Evolutionary conservation across 1,139 yeast species (phyloP), one percentile per base, ranked within the genome.

Genomic region (Blastobotrys arbuscula): DNA sequence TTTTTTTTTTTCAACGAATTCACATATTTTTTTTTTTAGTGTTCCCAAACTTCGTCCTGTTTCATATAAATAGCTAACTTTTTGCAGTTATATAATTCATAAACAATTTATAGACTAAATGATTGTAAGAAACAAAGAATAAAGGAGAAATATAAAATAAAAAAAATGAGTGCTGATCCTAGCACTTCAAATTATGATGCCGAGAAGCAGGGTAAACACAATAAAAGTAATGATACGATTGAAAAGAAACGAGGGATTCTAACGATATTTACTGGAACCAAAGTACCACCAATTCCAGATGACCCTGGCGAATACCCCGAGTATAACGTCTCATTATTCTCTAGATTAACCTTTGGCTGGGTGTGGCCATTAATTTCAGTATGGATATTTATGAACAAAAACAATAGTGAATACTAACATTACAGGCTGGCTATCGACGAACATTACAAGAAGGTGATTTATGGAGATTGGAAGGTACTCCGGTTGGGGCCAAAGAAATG

Each of bases 381-480:
- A 53, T 49, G 66, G n/a, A n/a, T 55, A 8, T 30, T 13, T 28
- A 23, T 15, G 18, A 30, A 42, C 12, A 20, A 35, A 39, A 49
- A 23, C 15, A 15, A 37, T 23, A 19, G 8, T n/a, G n/a, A 35
- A 19, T 42, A 13, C 35, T 38, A 39, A 42, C 37, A 47, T 23
- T 39, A 19, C 43, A 62, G 66, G 59, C 64, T 2, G 95, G 95
- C 1, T 85, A 84, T 61, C 73, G 74, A 50, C 73, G 95, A 57
- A 81, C 87, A 0, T 65, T 85, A 33, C 79, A 78, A 45, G 78
- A 81, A 6, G 74, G 77, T 47, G 95, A 85, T 64, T 63, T 85
- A 49, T 84, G 71, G 64, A 67, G 67, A 39, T 70, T 84, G 48
- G 74, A 77, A 13, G 74, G 72, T 10, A 75, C 78, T 19, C 65